Base-by-base conservation (phyloP, 1,284 basidiomycete species). In the Fereydounia khargensis region DNA sequence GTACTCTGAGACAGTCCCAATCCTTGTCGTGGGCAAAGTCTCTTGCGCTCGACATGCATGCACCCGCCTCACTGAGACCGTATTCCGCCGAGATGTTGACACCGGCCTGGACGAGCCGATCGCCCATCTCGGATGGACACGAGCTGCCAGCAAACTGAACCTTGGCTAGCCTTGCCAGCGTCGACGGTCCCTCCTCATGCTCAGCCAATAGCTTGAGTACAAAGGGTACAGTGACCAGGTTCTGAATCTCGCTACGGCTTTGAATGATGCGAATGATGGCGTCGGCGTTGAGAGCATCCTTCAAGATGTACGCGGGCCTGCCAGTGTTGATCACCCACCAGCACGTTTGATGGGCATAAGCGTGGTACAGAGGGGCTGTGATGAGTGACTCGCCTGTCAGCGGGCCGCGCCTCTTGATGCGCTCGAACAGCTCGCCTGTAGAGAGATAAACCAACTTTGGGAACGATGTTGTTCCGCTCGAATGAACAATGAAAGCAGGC, bases 71-170 rank as follows among this genome's bases (percentile, higher is more conserved):
- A 10, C 53, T 65, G 6, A 47, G 77, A 1, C 84, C 84, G 59
- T 82, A 83, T 39, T 80, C 78, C 6, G 81, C 80, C 18, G 82
- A 77, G 4, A 85, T 77, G n/a, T 80, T 80, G 11, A 85, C 80
- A 3, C 82, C 83, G 13, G 79, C 70, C 0, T 73, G 78, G 0
- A 81, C 81, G 11, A 85, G 77, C 20, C 80, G 76, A 44, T 83
- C 80, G 2, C 84, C 84, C 0, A 85, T 73, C 40, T 84, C 82
- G 37, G 82, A 79, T 44, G 78, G 67, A 43, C 67, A 60, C 0
- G 66, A 60, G 14, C 55, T 56, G 10, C 82, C 81, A 17, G 80
- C 78, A 48, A 76, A 81, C 34, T 68, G 77, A 34, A 84, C 82
- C 10, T 81, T 68, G 39, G 82, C 80, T 65, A 85, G 81, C 11